Evolutionary conservation across 768 basidiomycete species (phyloP).

Genomic region (Tylopilus rubrobrunneus): DNA sequence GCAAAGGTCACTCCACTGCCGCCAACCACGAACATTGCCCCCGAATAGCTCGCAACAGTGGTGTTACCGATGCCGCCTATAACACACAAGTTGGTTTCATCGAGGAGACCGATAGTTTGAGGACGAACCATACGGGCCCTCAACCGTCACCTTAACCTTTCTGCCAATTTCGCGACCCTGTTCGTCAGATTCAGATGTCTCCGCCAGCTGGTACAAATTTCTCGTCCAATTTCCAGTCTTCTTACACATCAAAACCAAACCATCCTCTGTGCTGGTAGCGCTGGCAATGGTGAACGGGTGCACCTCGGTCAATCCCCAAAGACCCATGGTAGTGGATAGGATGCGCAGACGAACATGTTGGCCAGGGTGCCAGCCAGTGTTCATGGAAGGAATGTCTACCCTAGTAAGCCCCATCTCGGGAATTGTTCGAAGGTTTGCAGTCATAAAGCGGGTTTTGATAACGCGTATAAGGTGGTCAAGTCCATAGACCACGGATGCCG

Average conservation of each 20-base stretch:
- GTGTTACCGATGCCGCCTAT: slow-evolving; percentile 57
- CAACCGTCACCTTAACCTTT: slow-evolving; percentile 40
- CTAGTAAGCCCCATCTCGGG: slow-evolving; percentile 61
- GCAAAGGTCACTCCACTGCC: slow-evolving; percentile 77
- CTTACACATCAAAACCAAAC: too few species aligned
- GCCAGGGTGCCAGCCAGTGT: slow-evolving; percentile 76
- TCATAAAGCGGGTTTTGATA: slow-evolving; percentile 57
- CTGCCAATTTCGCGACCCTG: slow-evolving; percentile 15
- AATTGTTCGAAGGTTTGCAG: slow-evolving; percentile 56
- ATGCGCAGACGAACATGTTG: slow-evolving; percentile 21
- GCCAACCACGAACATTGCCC: slow-evolving; percentile 66
- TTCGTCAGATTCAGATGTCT: too few species aligned
- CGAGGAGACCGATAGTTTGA: not conserved
- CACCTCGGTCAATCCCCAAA: too few species aligned
- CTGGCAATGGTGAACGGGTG: too few species aligned
- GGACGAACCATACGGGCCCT: slow-evolving; percentile 50
- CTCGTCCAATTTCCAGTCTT: too few species aligned
- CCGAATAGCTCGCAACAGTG: slow-evolving; percentile 60
- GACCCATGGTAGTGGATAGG: too few species aligned
- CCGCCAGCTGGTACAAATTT: too few species aligned
- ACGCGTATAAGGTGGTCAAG: slow-evolving; percentile 58
- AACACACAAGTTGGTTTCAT: not conserved
- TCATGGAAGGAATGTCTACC: slow-evolving; percentile 57
- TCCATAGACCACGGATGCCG: slow-evolving; percentile 46
- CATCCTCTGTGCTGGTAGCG: too few species aligned